Evolutionary conservation across 257 asterid species (phyloP).

Genomic region (Cruciata laevipes): DNA sequence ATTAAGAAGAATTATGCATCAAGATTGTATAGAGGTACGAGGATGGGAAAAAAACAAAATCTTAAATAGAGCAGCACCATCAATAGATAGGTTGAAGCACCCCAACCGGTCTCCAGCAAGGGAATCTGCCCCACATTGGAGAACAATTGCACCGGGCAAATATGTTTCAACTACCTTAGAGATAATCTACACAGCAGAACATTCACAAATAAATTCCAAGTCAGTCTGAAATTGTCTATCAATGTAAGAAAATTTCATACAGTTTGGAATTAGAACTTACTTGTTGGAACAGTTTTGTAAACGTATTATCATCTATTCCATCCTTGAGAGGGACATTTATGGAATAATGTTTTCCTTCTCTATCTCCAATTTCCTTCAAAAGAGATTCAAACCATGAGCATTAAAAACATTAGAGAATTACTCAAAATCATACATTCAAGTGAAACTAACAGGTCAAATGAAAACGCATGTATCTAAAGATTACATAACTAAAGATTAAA

Average conservation of each 20-base stretch:
- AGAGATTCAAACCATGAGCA: slow-evolving; percentile 25
- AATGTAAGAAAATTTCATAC: not conserved
- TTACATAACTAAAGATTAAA: not conserved
- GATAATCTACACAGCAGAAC: slow-evolving; percentile 54
- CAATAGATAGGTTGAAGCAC: slow-evolving; percentile 98
- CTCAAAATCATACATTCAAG: not conserved
- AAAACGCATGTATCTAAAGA: not conserved
- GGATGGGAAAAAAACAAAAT: slow-evolving; percentile 17
- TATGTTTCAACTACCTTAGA: slow-evolving; percentile 86
- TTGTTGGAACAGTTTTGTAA: slow-evolving; percentile 75
- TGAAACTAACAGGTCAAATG: not conserved
- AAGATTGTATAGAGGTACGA: slow-evolving; percentile 8
- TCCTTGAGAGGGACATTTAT: slow-evolving; percentile 95
- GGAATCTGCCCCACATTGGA: slow-evolving; percentile 99
- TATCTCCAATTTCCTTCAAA: slow-evolving; percentile 91
- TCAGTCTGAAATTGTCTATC: not conserved
- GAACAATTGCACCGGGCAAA: slow-evolving; percentile 96
- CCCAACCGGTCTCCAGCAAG: slow-evolving; percentile 99
- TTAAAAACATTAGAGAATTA: not conserved
- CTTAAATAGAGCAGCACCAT: slow-evolving; percentile 63
- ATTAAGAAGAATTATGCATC: slow-evolving; percentile 7
- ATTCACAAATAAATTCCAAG: slow-evolving; percentile 9
- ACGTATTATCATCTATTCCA: slow-evolving; percentile 90
- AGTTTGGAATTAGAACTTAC: slow-evolving; percentile 29
- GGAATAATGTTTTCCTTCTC: slow-evolving; percentile 90